A percentile compares a stretch with the other conserved stretches of the same genome.
These are phyloP conservation scores for Lathyrus sativus DNA, from an alignment of 306 rosid species.

Conservation along the genomic window DNA sequence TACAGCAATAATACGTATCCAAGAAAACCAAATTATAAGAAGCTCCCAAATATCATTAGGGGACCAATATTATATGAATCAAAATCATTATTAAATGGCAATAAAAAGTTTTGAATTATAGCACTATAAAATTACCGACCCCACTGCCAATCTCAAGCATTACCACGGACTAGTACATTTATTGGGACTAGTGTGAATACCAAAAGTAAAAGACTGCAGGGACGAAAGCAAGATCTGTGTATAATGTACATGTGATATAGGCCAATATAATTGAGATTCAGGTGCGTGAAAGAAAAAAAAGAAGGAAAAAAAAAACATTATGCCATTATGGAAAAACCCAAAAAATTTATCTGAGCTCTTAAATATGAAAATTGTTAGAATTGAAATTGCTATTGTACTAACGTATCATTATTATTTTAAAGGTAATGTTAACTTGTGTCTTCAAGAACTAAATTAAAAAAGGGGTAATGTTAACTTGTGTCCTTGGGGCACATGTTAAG, in stretches of 20 bases:
- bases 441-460: no score
- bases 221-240: background rate
- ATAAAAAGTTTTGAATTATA: background rate
- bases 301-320: no score
- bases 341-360: no score
- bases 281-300: background rate
- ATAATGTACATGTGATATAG: background rate
- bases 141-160: slow-evolving; percentile 1
- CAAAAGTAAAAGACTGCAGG: background rate
- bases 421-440: no score
- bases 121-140: background rate
- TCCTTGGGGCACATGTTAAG: no score
- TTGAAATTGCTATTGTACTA: no score
- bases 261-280: background rate
- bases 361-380: no score
- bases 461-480: no score
- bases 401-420: no score
- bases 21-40: slow-evolving; percentile 24
- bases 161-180: slow-evolving; percentile 36
- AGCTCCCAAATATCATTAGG: background rate
- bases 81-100: background rate
- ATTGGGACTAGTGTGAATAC: slow-evolving; percentile 34
- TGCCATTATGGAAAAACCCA: no score
- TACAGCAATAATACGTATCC: slow-evolving; percentile 42
- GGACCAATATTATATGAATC: background rate